phyloP scores from a whole-genome alignment of 2,329 filamentous ascomycete species.

The Lachnellula cervina region DNA sequence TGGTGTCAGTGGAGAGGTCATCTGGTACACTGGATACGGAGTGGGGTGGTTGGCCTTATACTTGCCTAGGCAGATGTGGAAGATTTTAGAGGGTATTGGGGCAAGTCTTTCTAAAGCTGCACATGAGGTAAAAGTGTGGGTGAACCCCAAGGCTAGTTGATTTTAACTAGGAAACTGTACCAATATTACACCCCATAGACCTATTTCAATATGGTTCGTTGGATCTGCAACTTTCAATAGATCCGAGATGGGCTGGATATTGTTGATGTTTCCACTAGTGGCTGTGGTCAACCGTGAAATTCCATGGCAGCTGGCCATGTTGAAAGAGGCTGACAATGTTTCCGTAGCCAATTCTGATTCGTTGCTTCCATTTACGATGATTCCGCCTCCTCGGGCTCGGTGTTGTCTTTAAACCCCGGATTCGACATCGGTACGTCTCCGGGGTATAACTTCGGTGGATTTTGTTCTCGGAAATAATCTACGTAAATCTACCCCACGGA shows the following conservation, averaged over 20 bases:
- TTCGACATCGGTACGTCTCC: too few relatives aligned
- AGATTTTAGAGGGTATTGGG: slow-evolving; percentile 31
- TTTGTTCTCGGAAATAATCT: too few relatives aligned
- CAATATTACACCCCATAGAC: too few relatives aligned
- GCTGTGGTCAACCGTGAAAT: slow-evolving; percentile 17
- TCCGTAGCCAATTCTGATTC: slow-evolving; percentile 65
- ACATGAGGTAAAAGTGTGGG: slow-evolving; percentile 35
- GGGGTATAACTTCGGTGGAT: too few relatives aligned
- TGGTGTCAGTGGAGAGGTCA: slow-evolving; percentile 27
- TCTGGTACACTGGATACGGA: slow-evolving; percentile 26
- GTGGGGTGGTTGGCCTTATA: slow-evolving; percentile 33
- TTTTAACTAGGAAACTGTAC: background rate
- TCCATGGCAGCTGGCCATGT: slow-evolving; percentile 43
- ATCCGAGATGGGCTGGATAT: background rate
- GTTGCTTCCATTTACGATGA: slow-evolving; percentile 68
- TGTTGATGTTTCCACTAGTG: slow-evolving; percentile 6
- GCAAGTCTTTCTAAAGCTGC: slow-evolving; percentile 30
- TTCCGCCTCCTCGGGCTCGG: slow-evolving; percentile 61
- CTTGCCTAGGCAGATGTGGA: slow-evolving; percentile 32
- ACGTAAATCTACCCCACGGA: too few relatives aligned
- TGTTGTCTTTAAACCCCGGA: slow-evolving; percentile 39
- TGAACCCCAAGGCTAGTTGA: slow-evolving; percentile 34
- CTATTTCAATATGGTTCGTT: background rate
- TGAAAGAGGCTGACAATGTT: slow-evolving; percentile 70
- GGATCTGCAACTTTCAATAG: background rate